Evolutionary conservation across 441 rosid species (phyloP).

Genomic region (Bruguiera hainesii): DNA sequence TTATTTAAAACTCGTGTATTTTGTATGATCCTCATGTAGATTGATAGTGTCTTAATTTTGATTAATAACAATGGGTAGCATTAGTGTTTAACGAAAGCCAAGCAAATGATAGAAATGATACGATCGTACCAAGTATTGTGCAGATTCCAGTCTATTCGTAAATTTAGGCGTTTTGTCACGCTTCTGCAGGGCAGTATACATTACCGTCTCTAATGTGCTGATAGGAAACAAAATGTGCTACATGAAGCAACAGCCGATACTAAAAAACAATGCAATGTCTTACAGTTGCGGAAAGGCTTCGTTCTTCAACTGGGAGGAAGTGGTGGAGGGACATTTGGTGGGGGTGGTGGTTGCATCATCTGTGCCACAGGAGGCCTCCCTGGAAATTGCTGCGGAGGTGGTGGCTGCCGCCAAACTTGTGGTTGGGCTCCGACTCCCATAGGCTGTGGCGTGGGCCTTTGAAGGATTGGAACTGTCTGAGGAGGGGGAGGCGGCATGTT

Average conservation of each 20-base stretch:
- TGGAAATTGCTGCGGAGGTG: constrained; percentile 58
- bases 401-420: constrained; percentile 56
- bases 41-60: too few relatives aligned
- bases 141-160: too few relatives aligned
- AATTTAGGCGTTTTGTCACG: background rate
- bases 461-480: constrained; percentile 33
- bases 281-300: background rate
- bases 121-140: too few relatives aligned
- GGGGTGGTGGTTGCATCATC: constrained; percentile 68
- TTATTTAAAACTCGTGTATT: too few relatives aligned
- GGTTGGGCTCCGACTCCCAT: constrained; percentile 60
- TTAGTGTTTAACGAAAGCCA: too few relatives aligned
- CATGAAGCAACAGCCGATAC: background rate
- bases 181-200: background rate
- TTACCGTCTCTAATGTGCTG: background rate
- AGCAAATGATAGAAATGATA: too few relatives aligned
- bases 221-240: background rate
- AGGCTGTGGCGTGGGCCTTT: constrained; percentile 56
- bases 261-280: background rate
- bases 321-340: constrained; percentile 29
- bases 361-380: constrained; percentile 57
- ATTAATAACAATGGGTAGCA: too few relatives aligned
- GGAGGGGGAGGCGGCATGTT: constrained; percentile 70
- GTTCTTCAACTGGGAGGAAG: constrained; percentile 32
- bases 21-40: too few relatives aligned